These are phyloP conservation scores for Colletotrichum echinochloae DNA, from an alignment of 2,329 filamentous ascomycete genomes.

Conservation along the genomic window DNA sequence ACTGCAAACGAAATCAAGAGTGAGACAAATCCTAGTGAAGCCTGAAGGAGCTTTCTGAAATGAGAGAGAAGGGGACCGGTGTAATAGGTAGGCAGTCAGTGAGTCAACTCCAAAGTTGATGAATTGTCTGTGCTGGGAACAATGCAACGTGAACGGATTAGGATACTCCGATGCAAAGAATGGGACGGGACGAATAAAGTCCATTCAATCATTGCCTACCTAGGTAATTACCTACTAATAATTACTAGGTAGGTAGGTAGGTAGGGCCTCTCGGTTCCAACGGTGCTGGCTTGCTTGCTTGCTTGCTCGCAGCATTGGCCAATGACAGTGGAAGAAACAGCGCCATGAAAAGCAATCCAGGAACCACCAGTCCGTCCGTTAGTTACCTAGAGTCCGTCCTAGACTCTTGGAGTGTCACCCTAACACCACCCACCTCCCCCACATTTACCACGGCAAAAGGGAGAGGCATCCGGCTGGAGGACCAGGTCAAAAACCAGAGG, in stretches of 20 bases:
- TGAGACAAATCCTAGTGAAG: not conserved
- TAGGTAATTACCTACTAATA: too few species aligned
- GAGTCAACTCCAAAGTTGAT: conserved; percentile 26
- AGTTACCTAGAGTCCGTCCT: conserved; percentile 4
- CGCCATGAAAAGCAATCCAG: conserved; percentile 27
- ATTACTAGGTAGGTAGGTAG: too few species aligned
- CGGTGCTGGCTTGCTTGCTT: not conserved
- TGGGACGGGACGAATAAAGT: conserved; percentile 33
- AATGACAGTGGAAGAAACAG: conserved; percentile 7
- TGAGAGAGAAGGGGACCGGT: not conserved
- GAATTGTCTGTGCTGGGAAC: conserved; percentile 14
- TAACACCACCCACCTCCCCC: too few species aligned
- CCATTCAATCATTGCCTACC: too few species aligned
- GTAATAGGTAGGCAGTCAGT: not conserved
- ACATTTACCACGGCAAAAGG: too few species aligned
- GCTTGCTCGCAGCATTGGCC: conserved; percentile 30
- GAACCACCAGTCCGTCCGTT: conserved; percentile 37
- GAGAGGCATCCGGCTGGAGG: too few species aligned
- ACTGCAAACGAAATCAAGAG: not conserved
- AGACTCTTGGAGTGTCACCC: not conserved
- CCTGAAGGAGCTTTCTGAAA: not conserved
- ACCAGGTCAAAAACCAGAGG: too few species aligned
- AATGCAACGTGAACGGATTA: conserved; percentile 27
- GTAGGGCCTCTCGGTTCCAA: conserved; percentile 24
- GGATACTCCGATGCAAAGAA: conserved; percentile 16